A percentile compares a stretch with the other conserved stretches of the same genome.
phyloP scores from a whole-genome alignment of 106 monocot species.

The Apostasia ramifera region DNA sequence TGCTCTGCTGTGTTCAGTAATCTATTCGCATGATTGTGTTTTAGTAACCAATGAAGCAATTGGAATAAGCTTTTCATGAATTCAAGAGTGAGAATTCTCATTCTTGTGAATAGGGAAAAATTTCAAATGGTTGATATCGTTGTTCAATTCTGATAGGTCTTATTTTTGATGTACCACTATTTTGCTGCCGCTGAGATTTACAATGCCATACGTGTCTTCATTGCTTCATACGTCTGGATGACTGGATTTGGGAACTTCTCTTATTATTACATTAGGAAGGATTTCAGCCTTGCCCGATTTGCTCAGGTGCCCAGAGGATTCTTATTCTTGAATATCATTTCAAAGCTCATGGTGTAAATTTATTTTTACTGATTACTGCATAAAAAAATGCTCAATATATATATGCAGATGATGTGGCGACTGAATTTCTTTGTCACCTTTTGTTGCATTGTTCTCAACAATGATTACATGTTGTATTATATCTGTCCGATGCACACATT shows the following conservation, averaged over 20 bases:
- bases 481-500: slow-evolving; percentile 99
- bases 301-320: slow-evolving; percentile 51
- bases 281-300: slow-evolving; percentile 87
- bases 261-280: slow-evolving; percentile 86
- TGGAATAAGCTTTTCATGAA: too few species aligned
- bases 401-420: slow-evolving; percentile 99
- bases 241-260: slow-evolving; percentile 98
- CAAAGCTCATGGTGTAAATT: not conserved
- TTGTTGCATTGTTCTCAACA: slow-evolving; percentile 89
- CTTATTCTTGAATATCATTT: slow-evolving; percentile 1
- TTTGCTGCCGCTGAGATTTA: slow-evolving; percentile 91
- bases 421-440: slow-evolving; percentile 88
- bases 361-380: not conserved
- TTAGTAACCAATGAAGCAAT: too few species aligned
- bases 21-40: too few species aligned
- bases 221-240: slow-evolving; percentile 98
- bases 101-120: not conserved
- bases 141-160: slow-evolving; percentile 36
- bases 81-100: not conserved
- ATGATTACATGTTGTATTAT: slow-evolving; percentile 95
- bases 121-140: not conserved
- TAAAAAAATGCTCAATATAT: not conserved
- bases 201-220: slow-evolving; percentile 93
- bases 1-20: too few species aligned
- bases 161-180: slow-evolving; percentile 97